These are phyloP conservation scores for Lentinula aciculospora DNA, from an alignment of 768 basidiomycete genomes.

Conservation along the genomic window DNA sequence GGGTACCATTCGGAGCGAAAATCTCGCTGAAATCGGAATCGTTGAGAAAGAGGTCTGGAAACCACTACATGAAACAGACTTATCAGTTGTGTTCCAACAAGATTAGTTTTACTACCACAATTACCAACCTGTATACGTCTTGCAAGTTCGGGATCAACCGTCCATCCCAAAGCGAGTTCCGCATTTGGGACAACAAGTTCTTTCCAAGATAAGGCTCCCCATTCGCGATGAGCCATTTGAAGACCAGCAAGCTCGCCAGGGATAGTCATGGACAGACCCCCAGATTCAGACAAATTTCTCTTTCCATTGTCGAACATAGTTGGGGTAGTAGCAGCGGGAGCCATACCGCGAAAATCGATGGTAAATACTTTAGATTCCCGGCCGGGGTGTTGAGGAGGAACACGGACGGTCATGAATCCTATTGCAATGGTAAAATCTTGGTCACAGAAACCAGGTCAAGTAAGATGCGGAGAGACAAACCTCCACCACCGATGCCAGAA, in stretches of 20 bases:
- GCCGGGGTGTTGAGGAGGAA: constrained; percentile 29
- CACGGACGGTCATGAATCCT: constrained; percentile 49
- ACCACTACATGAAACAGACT: constrained; percentile 3
- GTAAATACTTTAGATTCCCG: constrained; percentile 29
- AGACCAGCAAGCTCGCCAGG: constrained; percentile 68
- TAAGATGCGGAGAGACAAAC: constrained; percentile 10
- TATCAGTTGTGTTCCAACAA: too few species aligned
- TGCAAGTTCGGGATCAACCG: constrained; percentile 54
- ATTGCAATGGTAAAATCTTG: background rate
- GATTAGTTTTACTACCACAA: too few species aligned
- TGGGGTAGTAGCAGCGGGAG: constrained; percentile 46
- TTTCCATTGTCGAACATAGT: constrained; percentile 50
- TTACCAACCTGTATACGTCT: constrained; percentile 42
- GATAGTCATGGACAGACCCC: constrained; percentile 60
- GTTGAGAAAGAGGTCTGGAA: constrained; percentile 28
- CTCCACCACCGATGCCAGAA: constrained; percentile 53
- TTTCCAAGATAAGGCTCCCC: constrained; percentile 32
- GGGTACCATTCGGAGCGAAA: constrained; percentile 51
- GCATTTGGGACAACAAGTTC: constrained; percentile 53
- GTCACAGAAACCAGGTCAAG: background rate
- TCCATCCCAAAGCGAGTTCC: constrained; percentile 54
- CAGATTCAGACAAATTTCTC: constrained; percentile 37
- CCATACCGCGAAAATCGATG: constrained; percentile 69
- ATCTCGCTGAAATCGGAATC: constrained; percentile 47
- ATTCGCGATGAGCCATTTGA: constrained; percentile 52